Percentiles rank a stretch among this genome's conserved stretches.
Conservation (phyloP, 2,329 filamentous ascomycete genomes). For the Talaromyces marneffei region DNA sequence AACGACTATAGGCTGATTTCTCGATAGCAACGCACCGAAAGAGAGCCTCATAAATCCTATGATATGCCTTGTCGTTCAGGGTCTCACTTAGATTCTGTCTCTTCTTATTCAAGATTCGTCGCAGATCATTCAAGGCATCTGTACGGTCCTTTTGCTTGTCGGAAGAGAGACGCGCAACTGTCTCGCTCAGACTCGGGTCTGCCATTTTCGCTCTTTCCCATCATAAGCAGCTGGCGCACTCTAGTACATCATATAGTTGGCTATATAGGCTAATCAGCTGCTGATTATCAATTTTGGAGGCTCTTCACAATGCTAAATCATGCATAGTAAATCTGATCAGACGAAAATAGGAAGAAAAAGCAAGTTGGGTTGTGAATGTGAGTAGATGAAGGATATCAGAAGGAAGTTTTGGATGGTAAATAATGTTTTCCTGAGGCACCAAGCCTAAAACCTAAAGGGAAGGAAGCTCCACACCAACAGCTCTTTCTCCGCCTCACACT, state of each 20-base stretch:
- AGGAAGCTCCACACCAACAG: constrained; percentile 11
- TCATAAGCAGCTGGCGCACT: background rate
- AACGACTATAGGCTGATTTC: constrained; percentile 57
- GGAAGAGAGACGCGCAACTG: constrained; percentile 39
- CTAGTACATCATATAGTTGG: background rate
- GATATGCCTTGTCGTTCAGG: constrained; percentile 71
- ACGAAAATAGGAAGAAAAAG: background rate
- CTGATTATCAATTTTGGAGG: background rate
- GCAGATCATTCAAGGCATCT: constrained; percentile 51
- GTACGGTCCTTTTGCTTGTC: constrained; percentile 43
- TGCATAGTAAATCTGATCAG: no score
- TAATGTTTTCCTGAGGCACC: background rate
- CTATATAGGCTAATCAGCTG: no score
- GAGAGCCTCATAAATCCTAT: constrained; percentile 72
- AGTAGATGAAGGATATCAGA: constrained; percentile 4
- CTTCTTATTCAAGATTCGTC: constrained; percentile 50
- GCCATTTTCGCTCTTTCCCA: constrained; percentile 27
- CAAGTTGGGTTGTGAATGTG: background rate
- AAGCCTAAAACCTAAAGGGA: background rate
- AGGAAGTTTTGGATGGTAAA: background rate
- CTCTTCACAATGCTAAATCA: background rate
- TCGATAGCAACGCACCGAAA: constrained; percentile 68
- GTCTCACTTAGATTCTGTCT: constrained; percentile 35
- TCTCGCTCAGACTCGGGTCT: constrained; percentile 38
- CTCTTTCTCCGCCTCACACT: constrained; percentile 25